Percentiles rank a stretch among this genome's conserved stretches.
These are phyloP conservation scores for Brettanomyces bruxellensis DNA, from an alignment of 805 yeast genomes.

Conservation along the genomic window DNA sequence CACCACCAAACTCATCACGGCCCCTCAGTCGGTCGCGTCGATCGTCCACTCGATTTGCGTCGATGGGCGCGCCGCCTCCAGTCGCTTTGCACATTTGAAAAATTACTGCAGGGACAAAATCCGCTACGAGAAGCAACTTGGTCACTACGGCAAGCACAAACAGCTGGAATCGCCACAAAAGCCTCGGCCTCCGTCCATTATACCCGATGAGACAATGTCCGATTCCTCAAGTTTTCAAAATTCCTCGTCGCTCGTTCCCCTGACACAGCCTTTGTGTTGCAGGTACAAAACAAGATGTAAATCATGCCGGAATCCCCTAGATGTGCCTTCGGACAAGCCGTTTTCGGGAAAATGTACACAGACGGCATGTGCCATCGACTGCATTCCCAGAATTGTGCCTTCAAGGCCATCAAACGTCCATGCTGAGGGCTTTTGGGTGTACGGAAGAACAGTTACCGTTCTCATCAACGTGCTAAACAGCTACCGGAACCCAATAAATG, in stretches of 20 bases:
- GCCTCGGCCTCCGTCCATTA: no score
- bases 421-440: not conserved
- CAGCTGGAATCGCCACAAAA: no score
- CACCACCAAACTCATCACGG: slow-evolving; percentile 27
- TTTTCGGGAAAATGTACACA: not conserved
- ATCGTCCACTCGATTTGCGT: not conserved
- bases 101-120: not conserved
- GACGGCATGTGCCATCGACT: not conserved
- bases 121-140: not conserved
- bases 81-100: not conserved
- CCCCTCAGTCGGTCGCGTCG: slow-evolving; percentile 31
- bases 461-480: slow-evolving; percentile 11
- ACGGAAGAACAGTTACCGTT: not conserved
- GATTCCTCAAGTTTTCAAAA: no score
- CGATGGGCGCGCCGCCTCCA: not conserved
- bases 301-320: not conserved
- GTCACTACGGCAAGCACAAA: no score
- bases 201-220: no score
- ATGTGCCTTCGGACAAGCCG: not conserved
- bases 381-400: not conserved
- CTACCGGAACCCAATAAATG: slow-evolving; percentile 1
- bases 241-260: not conserved
- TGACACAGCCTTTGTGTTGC: not conserved
- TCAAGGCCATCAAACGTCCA: not conserved
- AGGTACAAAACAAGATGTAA: not conserved